A percentile compares a stretch with the other conserved stretches of the same genome.
Conservation (phyloP, 2,329 filamentous ascomycete genomes). For the Aaosphaeria pasadenensis region DNA sequence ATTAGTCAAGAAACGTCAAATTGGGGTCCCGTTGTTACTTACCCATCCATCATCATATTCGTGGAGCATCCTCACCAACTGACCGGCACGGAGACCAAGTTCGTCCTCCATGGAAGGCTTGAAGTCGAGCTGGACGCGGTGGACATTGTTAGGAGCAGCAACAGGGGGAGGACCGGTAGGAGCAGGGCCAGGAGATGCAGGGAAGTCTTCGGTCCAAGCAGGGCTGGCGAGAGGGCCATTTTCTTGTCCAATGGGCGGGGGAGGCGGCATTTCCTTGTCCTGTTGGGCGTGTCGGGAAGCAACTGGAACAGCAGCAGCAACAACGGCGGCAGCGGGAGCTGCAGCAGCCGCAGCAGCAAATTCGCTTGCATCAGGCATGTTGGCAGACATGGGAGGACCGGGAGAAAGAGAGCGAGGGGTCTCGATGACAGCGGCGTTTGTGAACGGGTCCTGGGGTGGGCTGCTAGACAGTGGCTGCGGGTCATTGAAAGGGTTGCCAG, state of each 20-base stretch:
- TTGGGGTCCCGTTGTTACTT: slow-evolving; percentile 41
- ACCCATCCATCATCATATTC: slow-evolving; percentile 99
- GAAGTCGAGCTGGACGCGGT: slow-evolving; percentile 94
- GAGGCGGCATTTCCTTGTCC: slow-evolving; percentile 39
- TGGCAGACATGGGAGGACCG: slow-evolving; percentile 21
- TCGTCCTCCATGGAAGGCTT: slow-evolving; percentile 91
- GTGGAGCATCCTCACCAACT: slow-evolving; percentile 84
- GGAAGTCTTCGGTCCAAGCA: slow-evolving; percentile 59
- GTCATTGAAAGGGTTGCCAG: slow-evolving; percentile 69
- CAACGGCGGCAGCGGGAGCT: slow-evolving; percentile 37
- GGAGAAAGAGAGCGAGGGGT: slow-evolving; percentile 25
- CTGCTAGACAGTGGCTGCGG: slow-evolving; percentile 27
- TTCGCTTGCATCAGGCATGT: slow-evolving; percentile 17
- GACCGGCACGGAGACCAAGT: slow-evolving; percentile 74
- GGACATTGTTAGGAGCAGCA: slow-evolving; percentile 59
- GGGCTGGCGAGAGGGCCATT: slow-evolving; percentile 51
- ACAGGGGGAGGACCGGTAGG: slow-evolving; percentile 37
- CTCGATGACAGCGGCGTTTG: slow-evolving; percentile 37
- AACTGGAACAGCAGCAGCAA: slow-evolving; percentile 37
- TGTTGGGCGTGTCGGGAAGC: slow-evolving; percentile 41
- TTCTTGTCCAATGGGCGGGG: slow-evolving; percentile 51
- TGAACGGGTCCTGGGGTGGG: slow-evolving; percentile 61
- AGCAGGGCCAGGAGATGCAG: slow-evolving; percentile 49
- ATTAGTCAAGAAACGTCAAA: too few species aligned
- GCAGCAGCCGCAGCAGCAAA: slow-evolving; percentile 16